phyloP scores from a whole-genome alignment of 495 filamentous ascomycete genomes.

The Pseudomonodictys pantanalensis region DNA sequence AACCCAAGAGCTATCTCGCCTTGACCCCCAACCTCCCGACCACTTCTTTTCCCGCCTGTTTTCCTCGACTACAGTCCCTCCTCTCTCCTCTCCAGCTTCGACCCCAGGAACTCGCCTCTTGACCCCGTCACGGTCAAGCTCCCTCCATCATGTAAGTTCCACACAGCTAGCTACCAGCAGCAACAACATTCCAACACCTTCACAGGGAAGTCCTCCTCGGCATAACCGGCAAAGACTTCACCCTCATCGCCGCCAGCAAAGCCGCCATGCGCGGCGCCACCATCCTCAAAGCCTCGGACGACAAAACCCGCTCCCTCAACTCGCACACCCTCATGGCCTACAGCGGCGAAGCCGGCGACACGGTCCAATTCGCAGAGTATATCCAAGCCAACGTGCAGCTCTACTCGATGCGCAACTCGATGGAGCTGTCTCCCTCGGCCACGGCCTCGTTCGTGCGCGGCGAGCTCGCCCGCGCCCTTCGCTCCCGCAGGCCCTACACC shows the following conservation, averaged over 20 bases:
- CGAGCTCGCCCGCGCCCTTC: slow-evolving; percentile 83
- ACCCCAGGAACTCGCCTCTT: not conserved
- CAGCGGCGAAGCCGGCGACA: slow-evolving; percentile 94
- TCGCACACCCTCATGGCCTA: slow-evolving; percentile 95
- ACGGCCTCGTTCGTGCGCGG: slow-evolving; percentile 88
- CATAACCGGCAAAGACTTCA: slow-evolving; percentile 98
- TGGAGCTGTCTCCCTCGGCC: slow-evolving; percentile 81
- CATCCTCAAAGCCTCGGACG: slow-evolving; percentile 91
- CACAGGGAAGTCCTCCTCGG: slow-evolving; percentile 96
- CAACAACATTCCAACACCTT: not conserved
- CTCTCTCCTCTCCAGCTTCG: not conserved
- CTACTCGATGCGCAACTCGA: slow-evolving; percentile 96
- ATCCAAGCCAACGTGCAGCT: slow-evolving; percentile 97
- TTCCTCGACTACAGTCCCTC: no score
- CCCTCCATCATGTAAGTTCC: slow-evolving; percentile 18
- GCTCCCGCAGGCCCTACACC: slow-evolving; percentile 88
- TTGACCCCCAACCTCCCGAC: not conserved
- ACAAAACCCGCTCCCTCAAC: slow-evolving; percentile 91
- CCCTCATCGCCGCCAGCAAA: slow-evolving; percentile 94
- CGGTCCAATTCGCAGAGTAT: slow-evolving; percentile 98
- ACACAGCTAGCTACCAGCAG: not conserved
- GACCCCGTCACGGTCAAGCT: not conserved
- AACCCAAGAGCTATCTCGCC: not conserved
- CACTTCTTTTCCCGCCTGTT: not conserved
- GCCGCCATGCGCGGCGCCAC: slow-evolving; percentile 96